phyloP scores from a whole-genome alignment of 176 grass and related monocot genomes.

The Tuctoria greenei region DNA sequence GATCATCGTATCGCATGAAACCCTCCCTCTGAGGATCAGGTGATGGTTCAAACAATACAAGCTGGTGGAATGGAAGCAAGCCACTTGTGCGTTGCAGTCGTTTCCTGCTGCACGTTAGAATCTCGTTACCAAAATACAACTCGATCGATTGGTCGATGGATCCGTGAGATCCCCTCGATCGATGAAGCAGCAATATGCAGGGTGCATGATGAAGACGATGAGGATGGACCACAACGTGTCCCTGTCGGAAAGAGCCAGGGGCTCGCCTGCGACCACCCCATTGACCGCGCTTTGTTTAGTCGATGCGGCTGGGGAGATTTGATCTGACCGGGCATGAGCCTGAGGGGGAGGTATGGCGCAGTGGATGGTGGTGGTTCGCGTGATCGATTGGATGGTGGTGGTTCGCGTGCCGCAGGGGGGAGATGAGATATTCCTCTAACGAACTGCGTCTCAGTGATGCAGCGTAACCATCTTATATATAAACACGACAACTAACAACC shows the following conservation, averaged over 20 bases:
- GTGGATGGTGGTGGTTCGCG: constrained; percentile 26
- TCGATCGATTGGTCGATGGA: constrained; percentile 7
- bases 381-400: neutral
- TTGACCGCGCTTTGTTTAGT: constrained; percentile 50
- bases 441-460: constrained; percentile 24
- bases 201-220: constrained; percentile 8
- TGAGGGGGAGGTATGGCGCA: constrained; percentile 14
- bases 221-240: constrained; percentile 58
- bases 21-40: constrained; percentile 7
- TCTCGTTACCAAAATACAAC: constrained; percentile 23
- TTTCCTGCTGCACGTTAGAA: constrained; percentile 31
- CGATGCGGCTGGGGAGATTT: neutral
- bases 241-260: constrained; percentile 45
- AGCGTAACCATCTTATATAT: no score
- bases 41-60: constrained; percentile 7
- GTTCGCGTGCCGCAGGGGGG: constrained; percentile 10
- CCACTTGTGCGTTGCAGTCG: constrained; percentile 7
- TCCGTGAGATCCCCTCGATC: neutral
- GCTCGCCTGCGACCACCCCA: constrained; percentile 19
- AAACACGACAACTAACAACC: no score
- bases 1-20: constrained; percentile 39
- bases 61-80: neutral
- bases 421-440: constrained; percentile 31
- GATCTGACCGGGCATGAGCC: constrained; percentile 2
- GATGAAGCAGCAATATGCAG: neutral